These are phyloP conservation scores for Exophiala lecanii-corni DNA, from an alignment of 2,329 filamentous ascomycete species.

Conservation along the genomic window DNA sequence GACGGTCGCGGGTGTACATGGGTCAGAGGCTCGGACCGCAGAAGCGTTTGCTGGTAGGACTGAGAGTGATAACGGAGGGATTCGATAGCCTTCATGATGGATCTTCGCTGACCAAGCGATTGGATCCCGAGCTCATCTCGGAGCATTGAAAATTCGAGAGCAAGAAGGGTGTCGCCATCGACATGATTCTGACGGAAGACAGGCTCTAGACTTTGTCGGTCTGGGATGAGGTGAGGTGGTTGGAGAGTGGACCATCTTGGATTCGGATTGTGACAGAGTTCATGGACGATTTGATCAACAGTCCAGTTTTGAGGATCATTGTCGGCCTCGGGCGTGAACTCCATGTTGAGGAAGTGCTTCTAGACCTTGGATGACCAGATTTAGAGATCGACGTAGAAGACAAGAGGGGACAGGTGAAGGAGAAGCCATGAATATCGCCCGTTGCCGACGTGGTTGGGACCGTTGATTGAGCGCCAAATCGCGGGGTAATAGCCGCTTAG, in stretches of 20 bases:
- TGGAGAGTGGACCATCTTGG: slow-evolving; percentile 38
- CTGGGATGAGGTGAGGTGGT: slow-evolving; percentile 36
- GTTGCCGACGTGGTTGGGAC: background rate
- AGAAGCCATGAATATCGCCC: background rate
- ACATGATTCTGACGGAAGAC: slow-evolving; percentile 59
- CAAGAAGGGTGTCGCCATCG: slow-evolving; percentile 59
- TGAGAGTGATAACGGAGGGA: slow-evolving; percentile 51
- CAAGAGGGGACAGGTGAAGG: background rate
- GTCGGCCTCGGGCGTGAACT: slow-evolving; percentile 26
- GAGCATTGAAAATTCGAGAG: slow-evolving; percentile 47
- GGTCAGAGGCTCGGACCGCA: background rate
- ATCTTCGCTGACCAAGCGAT: slow-evolving; percentile 54
- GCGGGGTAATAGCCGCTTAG: background rate
- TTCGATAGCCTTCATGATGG: slow-evolving; percentile 55
- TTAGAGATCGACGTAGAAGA: background rate
- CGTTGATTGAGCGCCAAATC: background rate
- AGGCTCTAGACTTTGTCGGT: slow-evolving; percentile 49
- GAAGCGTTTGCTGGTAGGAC: slow-evolving; percentile 38
- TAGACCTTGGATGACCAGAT: background rate
- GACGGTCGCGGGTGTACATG: background rate
- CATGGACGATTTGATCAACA: slow-evolving; percentile 60
- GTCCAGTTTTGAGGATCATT: slow-evolving; percentile 73
- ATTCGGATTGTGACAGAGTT: slow-evolving; percentile 55
- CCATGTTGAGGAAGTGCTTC: slow-evolving; percentile 8
- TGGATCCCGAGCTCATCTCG: slow-evolving; percentile 55